Evolutionary conservation across 345 rosid genomes (phyloP), one percentile per base, ranked within the genome.

Genomic region (Ceriops decandra): DNA sequence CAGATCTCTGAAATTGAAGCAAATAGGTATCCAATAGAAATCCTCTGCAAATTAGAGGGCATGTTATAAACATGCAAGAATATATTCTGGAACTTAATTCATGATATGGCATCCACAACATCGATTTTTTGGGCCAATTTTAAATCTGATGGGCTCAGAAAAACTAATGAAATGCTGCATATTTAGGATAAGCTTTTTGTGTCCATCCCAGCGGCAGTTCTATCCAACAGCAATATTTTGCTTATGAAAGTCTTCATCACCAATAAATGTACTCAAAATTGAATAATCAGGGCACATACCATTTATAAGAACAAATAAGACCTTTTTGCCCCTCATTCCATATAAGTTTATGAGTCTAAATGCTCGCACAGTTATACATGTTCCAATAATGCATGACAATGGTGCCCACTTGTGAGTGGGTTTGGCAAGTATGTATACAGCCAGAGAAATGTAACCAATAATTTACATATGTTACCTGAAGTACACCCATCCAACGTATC

Each of bases 1-100:
- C 87, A 86, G 72, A 86, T 83, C 81, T 86, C 87, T 22, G 85
- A 75, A 54, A 86, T 35, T 57, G 90, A 78, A 63, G 90, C 83
- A 31, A 86, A 72, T 20, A 86, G 76, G 71, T 86, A 86, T 26
- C 90, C 90, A 77, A 84, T 80, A n/a, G 90, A 74, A 78, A 86
- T 86, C 73, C 90, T 82, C 90, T 82, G 82, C 42, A 66, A 63
- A 80, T 66, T n/a, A 63, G 64, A 75, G 59, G 9, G 16, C 57
- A 72, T 2, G 33, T 30, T 38, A 68, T 16, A 51, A 35, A 52
- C 59, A 52, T 2, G 54, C 13, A 36, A 62, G 58, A 74, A n/a
- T n/a, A 46, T 15, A 11, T 11, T 72, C 13, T 59, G 66, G 49
- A 7, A 30, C 21, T 47, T 33, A 64, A 51, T 59, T 52, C 54